phyloP scores from a whole-genome alignment of 2,329 filamentous ascomycete species.

The Penicillium sp. region DNA sequence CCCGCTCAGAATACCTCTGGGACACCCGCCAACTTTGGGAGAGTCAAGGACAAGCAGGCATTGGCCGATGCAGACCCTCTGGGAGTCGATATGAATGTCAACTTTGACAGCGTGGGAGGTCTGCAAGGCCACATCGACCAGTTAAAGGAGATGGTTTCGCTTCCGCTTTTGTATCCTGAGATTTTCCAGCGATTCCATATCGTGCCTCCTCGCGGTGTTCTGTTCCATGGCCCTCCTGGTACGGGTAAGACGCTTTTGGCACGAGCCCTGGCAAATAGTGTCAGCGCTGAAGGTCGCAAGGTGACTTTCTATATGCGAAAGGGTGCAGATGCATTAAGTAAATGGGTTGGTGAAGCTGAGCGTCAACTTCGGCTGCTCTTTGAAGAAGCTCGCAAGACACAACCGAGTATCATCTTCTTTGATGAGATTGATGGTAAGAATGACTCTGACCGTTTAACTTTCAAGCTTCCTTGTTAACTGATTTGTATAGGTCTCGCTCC shows the following conservation, averaged over 20 bases:
- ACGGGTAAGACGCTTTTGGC: conserved; percentile 98
- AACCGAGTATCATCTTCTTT: conserved; percentile 99
- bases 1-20: conserved; percentile 59
- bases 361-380: conserved; percentile 91
- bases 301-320: conserved; percentile 99
- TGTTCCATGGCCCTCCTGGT: conserved; percentile 96
- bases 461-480: conserved; percentile 14
- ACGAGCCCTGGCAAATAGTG: conserved; percentile 85
- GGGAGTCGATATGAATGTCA: conserved; percentile 88
- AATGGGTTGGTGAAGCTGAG: conserved; percentile 98
- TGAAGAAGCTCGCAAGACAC: conserved; percentile 91
- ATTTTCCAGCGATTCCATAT: conserved; percentile 90
- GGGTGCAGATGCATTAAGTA: conserved; percentile 94
- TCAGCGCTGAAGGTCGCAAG: conserved; percentile 85
- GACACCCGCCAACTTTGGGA: conserved; percentile 82
- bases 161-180: conserved; percentile 92
- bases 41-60: conserved; percentile 88
- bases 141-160: conserved; percentile 96
- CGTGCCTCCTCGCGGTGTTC: conserved; percentile 87
- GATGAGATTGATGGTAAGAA: conserved; percentile 89
- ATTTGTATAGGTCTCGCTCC: conserved; percentile 68
- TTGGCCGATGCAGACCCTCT: conserved; percentile 93
- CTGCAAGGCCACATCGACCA: conserved; percentile 93
- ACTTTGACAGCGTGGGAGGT: conserved; percentile 92
- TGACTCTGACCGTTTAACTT: neutral